Percentiles rank a stretch among this genome's conserved stretches.
Evolutionary conservation across 2,329 filamentous ascomycete genomes (phyloP).

Genomic region (Fusarium sacchari): DNA sequence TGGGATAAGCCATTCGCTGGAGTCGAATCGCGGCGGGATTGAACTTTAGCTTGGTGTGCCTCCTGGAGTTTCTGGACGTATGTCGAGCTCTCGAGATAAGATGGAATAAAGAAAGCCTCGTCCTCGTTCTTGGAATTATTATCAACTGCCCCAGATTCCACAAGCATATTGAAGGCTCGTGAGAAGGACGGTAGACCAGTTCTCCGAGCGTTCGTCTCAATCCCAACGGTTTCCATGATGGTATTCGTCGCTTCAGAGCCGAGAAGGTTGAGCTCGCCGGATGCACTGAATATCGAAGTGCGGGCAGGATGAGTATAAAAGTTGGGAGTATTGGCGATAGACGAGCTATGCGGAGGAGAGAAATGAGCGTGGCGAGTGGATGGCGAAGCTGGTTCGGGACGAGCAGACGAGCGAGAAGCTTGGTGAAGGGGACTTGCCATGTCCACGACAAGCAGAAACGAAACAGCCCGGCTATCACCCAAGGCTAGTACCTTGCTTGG

Average conservation of each 20-base stretch:
- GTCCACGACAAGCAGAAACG: slow-evolving; percentile 25
- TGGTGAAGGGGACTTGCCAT: slow-evolving; percentile 42
- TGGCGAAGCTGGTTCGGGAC: slow-evolving; percentile 35
- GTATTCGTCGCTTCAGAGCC: slow-evolving; percentile 19
- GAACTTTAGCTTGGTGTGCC: slow-evolving; percentile 69
- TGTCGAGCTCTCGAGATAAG: slow-evolving; percentile 81
- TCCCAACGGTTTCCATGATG: slow-evolving; percentile 48
- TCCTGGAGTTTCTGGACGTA: slow-evolving; percentile 82
- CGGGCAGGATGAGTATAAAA: slow-evolving; percentile 47
- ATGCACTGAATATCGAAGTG: slow-evolving; percentile 60
- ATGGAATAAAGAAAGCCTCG: slow-evolving; percentile 78
- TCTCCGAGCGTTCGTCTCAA: slow-evolving; percentile 45
- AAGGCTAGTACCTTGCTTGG: neutral
- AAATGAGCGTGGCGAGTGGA: slow-evolving; percentile 33
- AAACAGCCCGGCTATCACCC: neutral
- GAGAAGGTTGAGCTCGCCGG: slow-evolving; percentile 48
- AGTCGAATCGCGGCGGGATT: slow-evolving; percentile 59
- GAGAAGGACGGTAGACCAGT: slow-evolving; percentile 58
- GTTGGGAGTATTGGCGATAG: slow-evolving; percentile 28
- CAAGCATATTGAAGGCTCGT: slow-evolving; percentile 63
- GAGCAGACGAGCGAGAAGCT: slow-evolving; percentile 36
- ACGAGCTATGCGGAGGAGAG: slow-evolving; percentile 26
- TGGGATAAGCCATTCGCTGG: slow-evolving; percentile 29
- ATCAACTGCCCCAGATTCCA: slow-evolving; percentile 47
- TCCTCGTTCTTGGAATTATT: slow-evolving; percentile 40